Base-by-base conservation (phyloP, 139 green algal genomes). In the Nannochloris sp. region DNA sequence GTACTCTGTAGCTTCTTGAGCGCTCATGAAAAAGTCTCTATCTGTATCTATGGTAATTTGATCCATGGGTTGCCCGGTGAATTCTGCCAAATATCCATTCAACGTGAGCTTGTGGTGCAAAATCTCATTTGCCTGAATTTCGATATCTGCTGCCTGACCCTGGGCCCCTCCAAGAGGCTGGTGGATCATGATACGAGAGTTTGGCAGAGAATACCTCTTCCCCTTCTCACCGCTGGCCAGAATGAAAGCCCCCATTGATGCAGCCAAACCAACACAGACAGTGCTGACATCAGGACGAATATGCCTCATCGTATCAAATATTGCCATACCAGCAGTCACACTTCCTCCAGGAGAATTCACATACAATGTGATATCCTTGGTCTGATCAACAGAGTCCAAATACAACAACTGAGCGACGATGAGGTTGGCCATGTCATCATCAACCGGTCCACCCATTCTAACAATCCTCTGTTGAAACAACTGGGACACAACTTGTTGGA, bases 141-240 rank as follows among this genome's bases (percentile, higher is more conserved):
- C 94, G 72, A 99, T 98, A 69, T 99, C 93, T 33, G 92, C 96
- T 36, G 95, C 94, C 84, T 99, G 94, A 36, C 94, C 94, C 82
- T 96, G 89, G 3, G 94, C 91, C 29, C 94, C 94, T 77, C 94
- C 94, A 62, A 99, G 79, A 16, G 94, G 94, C 85, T 99, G 94
- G 74, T 99, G 94, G 70, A 99, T 99, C 94, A 99, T 99, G 79
- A 99, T 99, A 59, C 94, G 87, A 25, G 83, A 92, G 85, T 99
- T 98, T 66, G 92, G 79, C 62, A 99, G 81, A 28, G 75, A 88
- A 83, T 96, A 99, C 29, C 92, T 31, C 84, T 99, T 99, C 71
- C 94, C 92, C 81, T 92, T 68, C 66, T 95, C 80, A 9, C 93
- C 93, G 23, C 84, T 89, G 2, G 93, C 84, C 44, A 98, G 79